These are phyloP conservation scores for Ogataea trehaloabstinens DNA, from an alignment of 805 yeast species.

Conservation along the genomic window DNA sequence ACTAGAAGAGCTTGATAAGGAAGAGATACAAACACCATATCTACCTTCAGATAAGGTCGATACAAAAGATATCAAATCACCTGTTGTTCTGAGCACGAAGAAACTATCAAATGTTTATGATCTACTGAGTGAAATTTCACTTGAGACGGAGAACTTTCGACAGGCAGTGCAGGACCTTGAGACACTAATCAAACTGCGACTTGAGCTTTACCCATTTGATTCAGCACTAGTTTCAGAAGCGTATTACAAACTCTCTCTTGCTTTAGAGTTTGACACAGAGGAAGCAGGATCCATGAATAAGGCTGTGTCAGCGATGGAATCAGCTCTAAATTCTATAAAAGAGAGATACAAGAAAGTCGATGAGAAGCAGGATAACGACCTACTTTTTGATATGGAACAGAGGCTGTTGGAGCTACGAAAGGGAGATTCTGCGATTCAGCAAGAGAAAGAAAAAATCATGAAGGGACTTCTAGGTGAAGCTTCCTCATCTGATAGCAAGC, in stretches of 20 bases:
- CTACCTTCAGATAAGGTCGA: slow-evolving; percentile 21
- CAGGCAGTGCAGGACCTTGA: slow-evolving; percentile 74
- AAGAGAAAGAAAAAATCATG: slow-evolving; percentile 51
- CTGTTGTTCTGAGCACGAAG: slow-evolving; percentile 37
- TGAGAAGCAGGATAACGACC: slow-evolving; percentile 42
- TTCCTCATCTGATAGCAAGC: slow-evolving; percentile 23
- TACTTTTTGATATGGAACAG: slow-evolving; percentile 54
- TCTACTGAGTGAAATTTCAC: slow-evolving; percentile 81
- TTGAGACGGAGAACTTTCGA: slow-evolving; percentile 83
- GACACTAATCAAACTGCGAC: slow-evolving; percentile 53
- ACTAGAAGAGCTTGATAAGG: slow-evolving; percentile 28
- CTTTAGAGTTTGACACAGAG: slow-evolving; percentile 62
- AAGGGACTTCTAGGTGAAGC: slow-evolving; percentile 56
- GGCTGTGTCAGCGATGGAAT: slow-evolving; percentile 46
- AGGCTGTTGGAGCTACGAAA: slow-evolving; percentile 54
- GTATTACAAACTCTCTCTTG: slow-evolving; percentile 76
- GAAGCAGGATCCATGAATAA: slow-evolving; percentile 54
- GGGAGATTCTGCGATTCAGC: slow-evolving; percentile 48
- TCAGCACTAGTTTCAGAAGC: slow-evolving; percentile 71
- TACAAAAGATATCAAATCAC: slow-evolving; percentile 22
- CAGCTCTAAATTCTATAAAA: slow-evolving; percentile 43
- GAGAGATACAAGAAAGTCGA: slow-evolving; percentile 36
- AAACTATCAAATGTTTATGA: slow-evolving; percentile 75
- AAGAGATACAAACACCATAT: slow-evolving; percentile 16
- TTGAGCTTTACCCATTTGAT: slow-evolving; percentile 46